These are phyloP conservation scores for Candida montana DNA, from an alignment of 805 yeast species.

Conservation along the genomic window DNA sequence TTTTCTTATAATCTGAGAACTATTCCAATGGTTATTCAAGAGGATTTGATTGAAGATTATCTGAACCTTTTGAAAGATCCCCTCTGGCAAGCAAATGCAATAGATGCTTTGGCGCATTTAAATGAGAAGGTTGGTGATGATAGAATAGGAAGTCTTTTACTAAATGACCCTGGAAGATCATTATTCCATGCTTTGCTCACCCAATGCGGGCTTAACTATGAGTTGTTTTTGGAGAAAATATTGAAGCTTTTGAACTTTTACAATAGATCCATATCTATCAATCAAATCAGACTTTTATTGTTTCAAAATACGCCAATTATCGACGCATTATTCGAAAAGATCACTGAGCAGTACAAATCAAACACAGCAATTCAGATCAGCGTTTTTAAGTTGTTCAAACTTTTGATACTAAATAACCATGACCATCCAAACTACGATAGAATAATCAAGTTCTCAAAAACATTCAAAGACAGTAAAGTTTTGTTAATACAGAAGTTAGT, in stretches of 20 bases:
- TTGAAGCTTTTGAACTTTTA: constrained; percentile 26
- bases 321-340: constrained; percentile 10
- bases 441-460: constrained; percentile 8
- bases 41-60: constrained; percentile 30
- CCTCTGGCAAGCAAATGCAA: constrained; percentile 47
- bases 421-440: constrained; percentile 11
- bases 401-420: constrained; percentile 10
- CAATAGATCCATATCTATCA: constrained; percentile 14
- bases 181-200: constrained; percentile 36
- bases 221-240: constrained; percentile 37
- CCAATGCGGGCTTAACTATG: constrained; percentile 36
- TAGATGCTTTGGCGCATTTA: constrained; percentile 42
- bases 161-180: constrained; percentile 28
- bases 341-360: constrained; percentile 4
- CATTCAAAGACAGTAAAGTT: constrained; percentile 7
- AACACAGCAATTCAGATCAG: constrained; percentile 18
- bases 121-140: constrained; percentile 33
- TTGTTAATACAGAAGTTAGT: constrained; percentile 21
- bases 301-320: constrained; percentile 14
- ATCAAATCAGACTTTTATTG: constrained; percentile 19
- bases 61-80: constrained; percentile 38
- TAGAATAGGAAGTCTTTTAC: constrained; percentile 22
- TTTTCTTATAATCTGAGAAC: constrained; percentile 34
- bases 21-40: constrained; percentile 17
- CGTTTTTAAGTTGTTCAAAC: constrained; percentile 20